A percentile compares a stretch with the other conserved stretches of the same genome.
phyloP scores from a whole-genome alignment of 345 rosid species.

The Pistacia integerrima region DNA sequence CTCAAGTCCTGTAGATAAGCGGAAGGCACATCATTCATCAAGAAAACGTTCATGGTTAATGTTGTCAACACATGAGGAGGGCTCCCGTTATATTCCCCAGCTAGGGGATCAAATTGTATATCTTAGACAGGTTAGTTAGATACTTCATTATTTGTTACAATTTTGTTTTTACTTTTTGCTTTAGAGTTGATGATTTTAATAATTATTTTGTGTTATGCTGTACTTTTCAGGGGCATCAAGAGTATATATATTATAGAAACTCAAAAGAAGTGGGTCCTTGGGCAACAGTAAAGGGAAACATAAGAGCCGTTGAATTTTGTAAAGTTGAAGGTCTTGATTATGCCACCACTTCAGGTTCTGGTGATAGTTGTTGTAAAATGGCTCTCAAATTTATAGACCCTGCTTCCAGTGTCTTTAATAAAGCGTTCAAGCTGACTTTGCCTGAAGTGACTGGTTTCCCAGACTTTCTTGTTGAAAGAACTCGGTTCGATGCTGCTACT shows the following conservation, averaged over 20 bases:
- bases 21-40: conserved; percentile 48
- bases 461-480: conserved; percentile 94
- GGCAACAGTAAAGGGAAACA: conserved; percentile 52
- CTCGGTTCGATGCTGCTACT: conserved; percentile 80
- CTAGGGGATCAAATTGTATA: conserved; percentile 85
- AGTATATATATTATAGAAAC: conserved; percentile 48
- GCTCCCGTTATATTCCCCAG: conserved; percentile 92
- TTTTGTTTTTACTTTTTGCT: conserved; percentile 10
- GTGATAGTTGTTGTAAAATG: conserved; percentile 98
- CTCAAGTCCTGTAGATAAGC: conserved; percentile 51
- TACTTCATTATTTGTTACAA: conserved; percentile 8
- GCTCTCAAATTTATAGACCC: conserved; percentile 78
- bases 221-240: conserved; percentile 87
- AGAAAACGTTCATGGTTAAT: conserved; percentile 83
- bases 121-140: conserved; percentile 75
- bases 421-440: conserved; percentile 67
- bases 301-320: conserved; percentile 88
- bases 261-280: conserved; percentile 75
- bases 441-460: conserved; percentile 89
- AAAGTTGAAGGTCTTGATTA: conserved; percentile 81
- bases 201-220: not conserved
- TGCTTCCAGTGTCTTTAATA: conserved; percentile 50
- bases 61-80: conserved; percentile 80
- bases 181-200: conserved; percentile 1
- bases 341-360: conserved; percentile 87